Conservation (phyloP, 2,329 filamentous ascomycete genomes). For the Sodiomyces alkalinus region DNA sequence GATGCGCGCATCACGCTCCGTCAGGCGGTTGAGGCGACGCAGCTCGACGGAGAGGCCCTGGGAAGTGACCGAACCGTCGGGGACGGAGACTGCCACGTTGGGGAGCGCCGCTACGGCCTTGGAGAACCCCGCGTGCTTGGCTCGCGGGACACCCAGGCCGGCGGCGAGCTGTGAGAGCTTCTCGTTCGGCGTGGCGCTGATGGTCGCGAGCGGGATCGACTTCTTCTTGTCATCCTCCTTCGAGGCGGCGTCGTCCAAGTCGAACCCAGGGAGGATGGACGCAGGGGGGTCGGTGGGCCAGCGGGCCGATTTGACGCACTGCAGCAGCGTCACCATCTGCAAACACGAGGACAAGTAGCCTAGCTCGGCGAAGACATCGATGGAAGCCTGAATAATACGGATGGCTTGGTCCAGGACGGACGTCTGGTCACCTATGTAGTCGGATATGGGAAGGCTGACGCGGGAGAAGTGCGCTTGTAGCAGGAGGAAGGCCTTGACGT, state of each 20-base stretch:
- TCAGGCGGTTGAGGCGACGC: slow-evolving; percentile 49
- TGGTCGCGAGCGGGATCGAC: slow-evolving; percentile 22
- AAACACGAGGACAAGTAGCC: slow-evolving; percentile 63
- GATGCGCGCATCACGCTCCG: slow-evolving; percentile 54
- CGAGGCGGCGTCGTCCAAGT: slow-evolving; percentile 20
- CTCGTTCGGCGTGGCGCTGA: slow-evolving; percentile 19
- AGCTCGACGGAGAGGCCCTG: slow-evolving; percentile 48
- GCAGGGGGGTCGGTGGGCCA: slow-evolving; percentile 77
- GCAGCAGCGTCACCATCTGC: slow-evolving; percentile 72
- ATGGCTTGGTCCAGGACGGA: slow-evolving; percentile 89
- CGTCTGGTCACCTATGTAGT: slow-evolving; percentile 91
- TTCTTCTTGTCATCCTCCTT: slow-evolving; percentile 23
- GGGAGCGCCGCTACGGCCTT: slow-evolving; percentile 55
- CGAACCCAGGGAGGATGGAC: slow-evolving; percentile 64
- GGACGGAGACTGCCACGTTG: slow-evolving; percentile 46
- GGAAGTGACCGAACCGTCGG: slow-evolving; percentile 40
- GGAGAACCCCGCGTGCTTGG: slow-evolving; percentile 29
- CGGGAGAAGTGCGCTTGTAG: slow-evolving; percentile 92
- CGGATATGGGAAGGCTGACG: slow-evolving; percentile 81
- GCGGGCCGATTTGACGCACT: slow-evolving; percentile 81
- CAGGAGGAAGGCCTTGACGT: slow-evolving; percentile 89
- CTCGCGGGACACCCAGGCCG: slow-evolving; percentile 31
- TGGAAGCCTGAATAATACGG: slow-evolving; percentile 88
- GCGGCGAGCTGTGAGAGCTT: slow-evolving; percentile 29
- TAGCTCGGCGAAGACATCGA: slow-evolving; percentile 88